Conservation (phyloP, 345 rosid species). For the Stellera chamaejasme region DNA sequence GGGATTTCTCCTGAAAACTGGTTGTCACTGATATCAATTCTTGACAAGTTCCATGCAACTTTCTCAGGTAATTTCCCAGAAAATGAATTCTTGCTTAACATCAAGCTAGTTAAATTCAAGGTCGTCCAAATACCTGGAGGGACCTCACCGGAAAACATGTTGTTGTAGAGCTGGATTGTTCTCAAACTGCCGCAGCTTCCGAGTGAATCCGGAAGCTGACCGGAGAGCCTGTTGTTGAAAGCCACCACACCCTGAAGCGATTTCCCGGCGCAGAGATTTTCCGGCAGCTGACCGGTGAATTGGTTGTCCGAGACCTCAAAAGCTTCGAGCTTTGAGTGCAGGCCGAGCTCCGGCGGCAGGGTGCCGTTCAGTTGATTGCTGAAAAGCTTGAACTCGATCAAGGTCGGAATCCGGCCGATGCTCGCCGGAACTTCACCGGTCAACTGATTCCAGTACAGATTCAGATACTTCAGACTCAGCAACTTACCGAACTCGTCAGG, state of each 20-base stretch:
- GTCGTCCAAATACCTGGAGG: slow-evolving; percentile 66
- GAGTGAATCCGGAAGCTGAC: slow-evolving; percentile 56
- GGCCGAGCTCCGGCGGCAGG: slow-evolving; percentile 64
- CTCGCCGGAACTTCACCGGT: slow-evolving; percentile 53
- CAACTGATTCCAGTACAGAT: slow-evolving; percentile 36
- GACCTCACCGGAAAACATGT: slow-evolving; percentile 70
- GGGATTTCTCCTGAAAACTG: slow-evolving; percentile 72
- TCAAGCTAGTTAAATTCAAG: slow-evolving; percentile 35
- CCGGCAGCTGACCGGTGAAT: slow-evolving; percentile 63
- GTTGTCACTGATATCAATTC: slow-evolving; percentile 67
- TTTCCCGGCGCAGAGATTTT: slow-evolving; percentile 57
- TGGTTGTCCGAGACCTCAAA: slow-evolving; percentile 58
- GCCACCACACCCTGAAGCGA: slow-evolving; percentile 56
- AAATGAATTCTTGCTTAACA: slow-evolving; percentile 53
- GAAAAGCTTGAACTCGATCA: slow-evolving; percentile 35
- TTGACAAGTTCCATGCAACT: slow-evolving; percentile 54
- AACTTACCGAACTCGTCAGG: slow-evolving; percentile 53
- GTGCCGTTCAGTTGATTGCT: slow-evolving; percentile 52
- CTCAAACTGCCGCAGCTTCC: slow-evolving; percentile 46
- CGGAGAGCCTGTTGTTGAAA: slow-evolving; percentile 50
- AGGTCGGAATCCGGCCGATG: slow-evolving; percentile 41
- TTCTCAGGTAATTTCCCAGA: slow-evolving; percentile 59
- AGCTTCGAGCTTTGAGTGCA: slow-evolving; percentile 42
- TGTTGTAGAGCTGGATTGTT: slow-evolving; percentile 54
- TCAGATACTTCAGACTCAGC: slow-evolving; percentile 28